Evolutionary conservation across 306 rosid species (phyloP).

Genomic region (Gynostemma pentaphyllum): DNA sequence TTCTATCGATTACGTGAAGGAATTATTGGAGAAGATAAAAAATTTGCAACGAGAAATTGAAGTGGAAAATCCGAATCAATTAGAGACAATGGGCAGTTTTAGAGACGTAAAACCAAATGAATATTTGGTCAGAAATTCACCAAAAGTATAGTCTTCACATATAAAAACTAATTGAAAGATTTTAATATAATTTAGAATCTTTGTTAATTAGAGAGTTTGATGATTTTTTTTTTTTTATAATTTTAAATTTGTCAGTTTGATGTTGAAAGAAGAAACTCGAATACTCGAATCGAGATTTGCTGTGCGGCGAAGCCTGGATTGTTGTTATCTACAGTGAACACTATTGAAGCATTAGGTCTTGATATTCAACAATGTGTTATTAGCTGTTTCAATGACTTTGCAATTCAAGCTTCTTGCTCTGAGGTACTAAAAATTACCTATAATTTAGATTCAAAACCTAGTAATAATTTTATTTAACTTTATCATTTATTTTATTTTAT

Average conservation of each 20-base stretch:
- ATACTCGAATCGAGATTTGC: conserved; percentile 39
- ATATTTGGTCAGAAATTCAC: conserved; percentile 37
- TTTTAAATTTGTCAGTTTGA: too few species aligned
- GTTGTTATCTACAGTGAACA: conserved; percentile 37
- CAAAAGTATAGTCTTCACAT: conserved; percentile 59
- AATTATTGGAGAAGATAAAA: conserved; percentile 44
- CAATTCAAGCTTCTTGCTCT: conserved; percentile 65
- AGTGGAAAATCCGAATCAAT: conserved; percentile 12
- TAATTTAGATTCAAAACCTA: not conserved
- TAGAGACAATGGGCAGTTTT: conserved; percentile 22
- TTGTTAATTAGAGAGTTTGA: not conserved
- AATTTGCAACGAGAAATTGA: conserved; percentile 32
- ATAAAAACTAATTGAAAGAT: not conserved
- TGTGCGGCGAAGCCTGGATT: conserved; percentile 58
- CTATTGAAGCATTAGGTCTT: conserved; percentile 53
- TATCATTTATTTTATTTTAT: not conserved
- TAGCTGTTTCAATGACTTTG: conserved; percentile 57
- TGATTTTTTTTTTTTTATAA: too few species aligned
- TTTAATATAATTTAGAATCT: not conserved
- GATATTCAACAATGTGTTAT: conserved; percentile 63
- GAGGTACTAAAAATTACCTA: conserved; percentile 24
- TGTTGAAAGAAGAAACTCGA: conserved; percentile 37
- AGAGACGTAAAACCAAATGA: conserved; percentile 39
- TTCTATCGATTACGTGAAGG: conserved; percentile 67
- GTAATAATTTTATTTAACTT: not conserved